Evolutionary conservation across 768 basidiomycete species (phyloP).

Genomic region (Amanita molliuscula): DNA sequence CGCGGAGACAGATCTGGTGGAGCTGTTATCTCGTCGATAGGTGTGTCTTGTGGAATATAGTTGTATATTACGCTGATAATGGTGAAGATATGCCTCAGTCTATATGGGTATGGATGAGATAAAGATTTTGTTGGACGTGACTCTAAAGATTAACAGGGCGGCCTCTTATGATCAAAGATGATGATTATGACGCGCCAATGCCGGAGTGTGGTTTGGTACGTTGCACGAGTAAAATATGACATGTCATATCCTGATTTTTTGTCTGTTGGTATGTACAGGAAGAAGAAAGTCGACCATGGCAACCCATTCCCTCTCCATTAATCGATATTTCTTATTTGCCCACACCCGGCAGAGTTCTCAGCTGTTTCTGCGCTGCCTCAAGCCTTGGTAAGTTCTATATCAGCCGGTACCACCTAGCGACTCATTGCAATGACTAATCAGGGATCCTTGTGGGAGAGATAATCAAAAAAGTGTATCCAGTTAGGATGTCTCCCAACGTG

Average conservation of each 20-base stretch:
- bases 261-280: slow-evolving; percentile 26
- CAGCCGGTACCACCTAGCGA: background rate
- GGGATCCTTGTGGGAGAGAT: slow-evolving; percentile 61
- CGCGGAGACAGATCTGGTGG: slow-evolving; percentile 75
- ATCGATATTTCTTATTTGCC: slow-evolving; percentile 33
- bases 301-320: slow-evolving; percentile 29
- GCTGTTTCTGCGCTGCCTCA: slow-evolving; percentile 44
- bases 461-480: slow-evolving; percentile 60
- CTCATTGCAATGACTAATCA: slow-evolving; percentile 15
- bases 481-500: slow-evolving; percentile 35
- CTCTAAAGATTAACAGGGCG: slow-evolving; percentile 34
- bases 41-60: slow-evolving; percentile 23
- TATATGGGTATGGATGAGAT: slow-evolving; percentile 47
- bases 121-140: background rate
- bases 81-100: slow-evolving; percentile 51
- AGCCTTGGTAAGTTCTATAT: slow-evolving; percentile 39
- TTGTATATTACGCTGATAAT: background rate
- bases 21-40: slow-evolving; percentile 61
- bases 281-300: slow-evolving; percentile 49
- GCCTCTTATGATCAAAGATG: slow-evolving; percentile 56
- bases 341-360: slow-evolving; percentile 37
- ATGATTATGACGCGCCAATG: slow-evolving; percentile 58
- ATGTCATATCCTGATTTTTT: slow-evolving; percentile 1
- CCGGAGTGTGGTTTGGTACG: slow-evolving; percentile 47
- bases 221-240: background rate